Percentiles rank a stretch among this genome's conserved stretches.
Evolutionary conservation across 768 basidiomycete species (phyloP).

Genomic region (Serendipita sp.): DNA sequence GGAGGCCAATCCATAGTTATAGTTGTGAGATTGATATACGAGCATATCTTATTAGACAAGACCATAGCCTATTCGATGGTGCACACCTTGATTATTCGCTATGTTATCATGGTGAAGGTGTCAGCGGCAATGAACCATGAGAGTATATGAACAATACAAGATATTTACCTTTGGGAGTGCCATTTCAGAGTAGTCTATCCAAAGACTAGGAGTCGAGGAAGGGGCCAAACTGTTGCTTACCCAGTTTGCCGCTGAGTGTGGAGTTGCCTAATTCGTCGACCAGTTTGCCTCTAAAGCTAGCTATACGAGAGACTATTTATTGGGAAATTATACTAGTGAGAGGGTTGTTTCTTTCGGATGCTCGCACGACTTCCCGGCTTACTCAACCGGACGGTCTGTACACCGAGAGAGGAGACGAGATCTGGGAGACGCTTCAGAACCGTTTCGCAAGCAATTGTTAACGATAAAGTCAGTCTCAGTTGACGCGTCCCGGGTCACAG

Average conservation of each 20-base stretch:
- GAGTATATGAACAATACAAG: neutral
- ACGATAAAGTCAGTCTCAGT: neutral
- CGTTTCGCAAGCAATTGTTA: no score
- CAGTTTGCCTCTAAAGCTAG: no score
- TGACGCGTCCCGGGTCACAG: neutral
- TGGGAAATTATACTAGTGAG: no score
- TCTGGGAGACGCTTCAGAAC: no score
- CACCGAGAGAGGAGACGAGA: no score
- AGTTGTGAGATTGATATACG: neutral
- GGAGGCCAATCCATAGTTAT: conserved; percentile 7
- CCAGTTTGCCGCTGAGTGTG: no score
- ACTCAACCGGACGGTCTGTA: no score
- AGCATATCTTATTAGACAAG: conserved; percentile 7
- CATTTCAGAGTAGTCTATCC: conserved; percentile 15
- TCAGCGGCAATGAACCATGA: neutral
- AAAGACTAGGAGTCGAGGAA: neutral
- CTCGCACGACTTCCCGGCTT: no score
- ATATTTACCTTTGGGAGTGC: conserved; percentile 22
- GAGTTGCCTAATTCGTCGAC: no score
- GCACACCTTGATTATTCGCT: conserved; percentile 40
- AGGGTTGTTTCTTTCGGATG: no score
- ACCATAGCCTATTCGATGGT: conserved; percentile 11
- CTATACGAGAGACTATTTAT: no score
- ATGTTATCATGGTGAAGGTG: conserved; percentile 12
- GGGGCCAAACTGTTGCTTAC: neutral